Evolutionary conservation across 805 yeast species (phyloP), one percentile per base, ranked within the genome.

Genomic region (Saturnispora dispora): DNA sequence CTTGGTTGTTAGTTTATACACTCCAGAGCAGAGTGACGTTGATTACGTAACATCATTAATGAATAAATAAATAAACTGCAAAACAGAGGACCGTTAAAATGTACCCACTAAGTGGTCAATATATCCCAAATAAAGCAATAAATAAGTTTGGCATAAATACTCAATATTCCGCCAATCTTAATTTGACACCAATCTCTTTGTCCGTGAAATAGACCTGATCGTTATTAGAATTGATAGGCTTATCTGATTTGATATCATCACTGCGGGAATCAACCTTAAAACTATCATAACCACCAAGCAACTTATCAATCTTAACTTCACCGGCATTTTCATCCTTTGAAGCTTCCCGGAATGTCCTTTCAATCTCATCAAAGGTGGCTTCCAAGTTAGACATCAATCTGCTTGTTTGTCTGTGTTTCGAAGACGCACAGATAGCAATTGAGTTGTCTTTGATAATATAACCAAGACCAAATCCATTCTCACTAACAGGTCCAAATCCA

Each of bases 381-480:
- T 75, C 76, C 66, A 82, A 76, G 25, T 88, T 87, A 60, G 77
- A 84, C 60, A 78, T 71, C 58, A 86, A 86, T 60, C 97, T 74
- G 56, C 77, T 74, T 0, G 96, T 88, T 69, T 89, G 97, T 52
- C 96, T 76, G 67, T 85, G 90, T 67, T 88, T 89, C 13, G 96
- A 88, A 27, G 93, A 82, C 4, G 86, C 84, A 47, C 95, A 88
- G 9, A 89, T 77, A 1, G 89, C 79, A 27, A 89, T 79, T 20
- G 88, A 81, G 61, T 88, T 86, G 42, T 74, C 79, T 65, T 90
- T 88, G 58, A 89, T 84, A 58, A 89, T 87, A 64, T 89, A 89
- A 4, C 96, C 96, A 36, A 89, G 77, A n/a, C 96, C 96, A 66
- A 84, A 88, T 3, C 97, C 97, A 61, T 87, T 90, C 46, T 88